Percentiles rank a stretch among this genome's conserved stretches.
These are phyloP conservation scores for Pleurozium schreberi DNA, from an alignment of 225 moss, liverwort and hornwort genomes.

Conservation along the genomic window DNA sequence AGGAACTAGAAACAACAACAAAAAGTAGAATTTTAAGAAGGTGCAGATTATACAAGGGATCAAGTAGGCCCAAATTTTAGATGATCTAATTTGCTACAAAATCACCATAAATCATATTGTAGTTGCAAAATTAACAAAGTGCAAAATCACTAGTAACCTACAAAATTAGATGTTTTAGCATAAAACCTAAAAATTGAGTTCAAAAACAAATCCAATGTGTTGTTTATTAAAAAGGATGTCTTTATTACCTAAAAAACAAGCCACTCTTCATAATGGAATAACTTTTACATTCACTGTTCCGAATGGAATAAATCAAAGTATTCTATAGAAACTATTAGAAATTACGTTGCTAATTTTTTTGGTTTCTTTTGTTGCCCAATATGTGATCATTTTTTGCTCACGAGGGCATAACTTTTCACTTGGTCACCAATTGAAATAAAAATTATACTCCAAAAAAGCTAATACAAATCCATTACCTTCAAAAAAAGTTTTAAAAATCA, in stretches of 20 bases:
- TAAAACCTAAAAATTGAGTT: neutral
- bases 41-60: neutral
- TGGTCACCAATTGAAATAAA: neutral
- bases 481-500: neutral
- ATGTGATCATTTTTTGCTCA: fast-evolving
- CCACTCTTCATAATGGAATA: neutral
- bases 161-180: fast-evolving
- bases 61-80: neutral
- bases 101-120: neutral
- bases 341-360: too few species aligned
- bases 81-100: fast-evolving
- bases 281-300: neutral
- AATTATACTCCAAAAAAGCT: too few species aligned
- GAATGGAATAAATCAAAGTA: neutral
- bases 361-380: fast-evolving
- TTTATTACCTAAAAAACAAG: neutral
- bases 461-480: neutral
- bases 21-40: too few species aligned
- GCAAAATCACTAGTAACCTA: too few species aligned
- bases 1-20: too few species aligned
- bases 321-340: neutral
- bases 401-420: neutral
- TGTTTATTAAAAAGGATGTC: neutral
- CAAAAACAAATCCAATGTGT: neutral
- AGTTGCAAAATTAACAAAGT: fast-evolving